Conservation (phyloP, 73 alveolate species). For the Paramecium primaurelia region DNA sequence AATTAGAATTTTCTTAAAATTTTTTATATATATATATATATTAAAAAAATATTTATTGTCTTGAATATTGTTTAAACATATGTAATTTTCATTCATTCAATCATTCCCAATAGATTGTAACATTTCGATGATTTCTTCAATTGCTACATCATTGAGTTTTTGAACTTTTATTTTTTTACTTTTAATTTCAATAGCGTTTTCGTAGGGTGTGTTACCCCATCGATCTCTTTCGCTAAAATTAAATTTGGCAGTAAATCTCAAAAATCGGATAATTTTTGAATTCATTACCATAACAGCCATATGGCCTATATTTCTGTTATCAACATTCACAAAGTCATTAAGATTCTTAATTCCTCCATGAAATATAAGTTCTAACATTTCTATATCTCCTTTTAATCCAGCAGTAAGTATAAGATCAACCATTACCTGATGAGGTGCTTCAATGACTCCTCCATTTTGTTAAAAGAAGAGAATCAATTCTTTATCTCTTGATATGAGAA, state of each 20-base stretch:
- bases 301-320: slow-evolving; percentile 47
- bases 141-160: not conserved
- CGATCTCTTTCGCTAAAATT: slow-evolving; percentile 45
- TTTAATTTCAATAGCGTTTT: slow-evolving; percentile 6
- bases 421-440: slow-evolving; percentile 26
- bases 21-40: not conserved
- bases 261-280: slow-evolving; percentile 24
- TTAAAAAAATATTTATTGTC: not conserved
- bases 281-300: slow-evolving; percentile 14
- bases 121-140: slow-evolving; percentile 21
- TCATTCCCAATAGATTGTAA: not conserved
- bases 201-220: slow-evolving; percentile 38
- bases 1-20: not conserved
- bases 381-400: slow-evolving; percentile 4
- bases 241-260: slow-evolving; percentile 33
- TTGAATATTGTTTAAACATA: not conserved
- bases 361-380: not conserved
- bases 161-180: not conserved
- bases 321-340: slow-evolving; percentile 33
- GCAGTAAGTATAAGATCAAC: slow-evolving; percentile 16
- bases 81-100: not conserved
- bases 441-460: slow-evolving; percentile 38
- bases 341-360: slow-evolving; percentile 45
- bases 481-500: not conserved
- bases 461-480: not conserved